These are phyloP conservation scores for Aspergillus pseudotamarii DNA, from an alignment of 2,329 filamentous ascomycete genomes.

Conservation along the genomic window DNA sequence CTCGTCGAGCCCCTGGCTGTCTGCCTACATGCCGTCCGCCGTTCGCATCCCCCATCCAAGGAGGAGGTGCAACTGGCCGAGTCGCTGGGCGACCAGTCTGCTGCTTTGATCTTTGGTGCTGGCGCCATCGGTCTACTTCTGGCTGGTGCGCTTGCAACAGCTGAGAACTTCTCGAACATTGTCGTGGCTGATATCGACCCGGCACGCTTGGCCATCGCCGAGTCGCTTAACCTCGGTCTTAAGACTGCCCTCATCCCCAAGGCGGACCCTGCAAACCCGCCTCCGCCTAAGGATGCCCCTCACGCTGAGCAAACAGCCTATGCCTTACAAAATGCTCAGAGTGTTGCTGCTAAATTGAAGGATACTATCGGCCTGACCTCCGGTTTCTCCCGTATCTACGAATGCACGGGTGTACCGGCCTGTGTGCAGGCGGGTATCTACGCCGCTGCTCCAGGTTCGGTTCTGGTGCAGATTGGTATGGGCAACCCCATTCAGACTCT, in stretches of 20 bases:
- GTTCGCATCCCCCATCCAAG: conserved; percentile 52
- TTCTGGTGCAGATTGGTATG: conserved; percentile 60
- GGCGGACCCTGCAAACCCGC: conserved; percentile 30
- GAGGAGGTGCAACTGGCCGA: conserved; percentile 43
- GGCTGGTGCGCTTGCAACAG: conserved; percentile 59
- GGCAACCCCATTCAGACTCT: conserved; percentile 58
- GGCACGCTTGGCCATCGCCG: conserved; percentile 58
- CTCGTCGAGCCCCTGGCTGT: conserved; percentile 64
- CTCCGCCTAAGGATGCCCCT: conserved; percentile 34
- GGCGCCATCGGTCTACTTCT: conserved; percentile 64
- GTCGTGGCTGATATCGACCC: conserved; percentile 64
- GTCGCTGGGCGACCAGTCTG: conserved; percentile 44
- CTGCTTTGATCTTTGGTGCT: conserved; percentile 62
- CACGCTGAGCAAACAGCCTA: conserved; percentile 36
- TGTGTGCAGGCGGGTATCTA: conserved; percentile 51
- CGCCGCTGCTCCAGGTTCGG: conserved; percentile 51
- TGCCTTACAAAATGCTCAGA: conserved; percentile 40
- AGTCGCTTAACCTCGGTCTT: conserved; percentile 38
- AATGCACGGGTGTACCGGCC: conserved; percentile 49
- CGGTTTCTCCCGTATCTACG: conserved; percentile 49
- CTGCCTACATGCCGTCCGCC: conserved; percentile 60
- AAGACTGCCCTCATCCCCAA: conserved; percentile 43
- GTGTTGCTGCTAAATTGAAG: conserved; percentile 37
- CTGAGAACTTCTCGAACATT: conserved; percentile 57
- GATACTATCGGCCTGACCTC: conserved; percentile 26